These are phyloP conservation scores for Glycine soja DNA, from an alignment of 306 rosid species.

Conservation along the genomic window DNA sequence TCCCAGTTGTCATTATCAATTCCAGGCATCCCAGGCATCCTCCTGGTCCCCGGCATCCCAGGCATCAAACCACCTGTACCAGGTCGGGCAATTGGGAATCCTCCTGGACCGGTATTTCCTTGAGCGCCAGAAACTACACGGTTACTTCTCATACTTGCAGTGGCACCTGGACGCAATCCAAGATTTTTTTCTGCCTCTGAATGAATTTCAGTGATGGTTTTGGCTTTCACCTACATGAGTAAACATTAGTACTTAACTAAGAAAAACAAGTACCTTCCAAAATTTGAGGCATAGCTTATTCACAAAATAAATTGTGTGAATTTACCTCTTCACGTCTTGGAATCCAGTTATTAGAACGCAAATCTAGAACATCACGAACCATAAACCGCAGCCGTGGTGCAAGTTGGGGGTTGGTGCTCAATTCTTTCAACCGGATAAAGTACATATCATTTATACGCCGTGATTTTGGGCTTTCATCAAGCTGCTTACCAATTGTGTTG, in stretches of 20 bases:
- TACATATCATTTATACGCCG: conserved; percentile 79
- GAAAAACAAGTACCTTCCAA: neutral
- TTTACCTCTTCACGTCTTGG: conserved; percentile 99
- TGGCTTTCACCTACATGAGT: conserved; percentile 77
- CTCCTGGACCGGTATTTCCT: conserved; percentile 71
- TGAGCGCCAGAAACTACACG: conserved; percentile 66
- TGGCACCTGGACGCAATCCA: conserved; percentile 97
- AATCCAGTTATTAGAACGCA: conserved; percentile 86
- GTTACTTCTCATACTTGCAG: conserved; percentile 78
- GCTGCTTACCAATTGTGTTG: conserved; percentile 96
- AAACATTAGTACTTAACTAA: conserved; percentile 30
- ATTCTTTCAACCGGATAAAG: conserved; percentile 77
- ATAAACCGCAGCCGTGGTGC: conserved; percentile 86
- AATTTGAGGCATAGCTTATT: neutral
- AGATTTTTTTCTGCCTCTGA: conserved; percentile 95
- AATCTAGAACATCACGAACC: conserved; percentile 85
- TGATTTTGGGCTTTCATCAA: conserved; percentile 81
- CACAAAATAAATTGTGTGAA: neutral
- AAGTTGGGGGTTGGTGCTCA: conserved; percentile 75
- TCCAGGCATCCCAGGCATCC: conserved; percentile 95
- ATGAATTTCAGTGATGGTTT: conserved; percentile 94
- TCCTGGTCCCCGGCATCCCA: conserved; percentile 95
- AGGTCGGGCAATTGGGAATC: conserved; percentile 72
- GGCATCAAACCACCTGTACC: conserved; percentile 99
- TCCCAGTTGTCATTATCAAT: conserved; percentile 95